Conservation (phyloP, 768 basidiomycete species). For the Termitomyces titanicus region DNA sequence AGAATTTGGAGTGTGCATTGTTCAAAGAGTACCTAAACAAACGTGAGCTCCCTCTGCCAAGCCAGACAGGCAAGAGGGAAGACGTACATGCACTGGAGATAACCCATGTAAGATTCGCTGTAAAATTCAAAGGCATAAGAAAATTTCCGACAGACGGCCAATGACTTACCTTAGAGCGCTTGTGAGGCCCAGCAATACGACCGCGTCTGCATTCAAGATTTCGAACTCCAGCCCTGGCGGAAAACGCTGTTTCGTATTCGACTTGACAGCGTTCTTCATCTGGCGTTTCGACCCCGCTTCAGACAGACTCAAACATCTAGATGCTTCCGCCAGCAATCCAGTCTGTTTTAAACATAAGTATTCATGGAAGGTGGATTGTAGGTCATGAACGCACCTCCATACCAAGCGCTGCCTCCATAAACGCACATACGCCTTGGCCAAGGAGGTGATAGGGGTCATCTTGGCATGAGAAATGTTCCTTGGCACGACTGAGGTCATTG, state of each 20-base stretch:
- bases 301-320: slow-evolving; percentile 48
- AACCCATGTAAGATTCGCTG: slow-evolving; percentile 77
- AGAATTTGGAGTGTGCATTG: slow-evolving; percentile 72
- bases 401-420: slow-evolving; percentile 76
- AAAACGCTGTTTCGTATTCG: slow-evolving; percentile 41
- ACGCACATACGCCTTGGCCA: slow-evolving; percentile 68
- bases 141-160: not conserved
- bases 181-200: slow-evolving; percentile 67
- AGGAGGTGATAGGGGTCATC: slow-evolving; percentile 71
- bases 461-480: slow-evolving; percentile 41
- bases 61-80: not conserved
- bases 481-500: slow-evolving; percentile 59
- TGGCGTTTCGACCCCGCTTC: slow-evolving; percentile 61
- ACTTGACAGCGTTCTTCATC: slow-evolving; percentile 25
- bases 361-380: not conserved
- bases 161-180: slow-evolving; percentile 60
- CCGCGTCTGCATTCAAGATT: slow-evolving; percentile 67
- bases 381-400: slow-evolving; percentile 55
- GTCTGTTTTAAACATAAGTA: slow-evolving; percentile 30
- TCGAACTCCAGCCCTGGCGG: slow-evolving; percentile 72
- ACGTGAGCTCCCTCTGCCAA: slow-evolving; percentile 1
- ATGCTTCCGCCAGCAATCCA: slow-evolving; percentile 62
- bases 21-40: slow-evolving; percentile 41
- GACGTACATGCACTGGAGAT: slow-evolving; percentile 71
- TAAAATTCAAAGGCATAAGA: not conserved